A percentile compares a stretch with the other conserved stretches of the same genome.
Evolutionary conservation across 108 stramenopile genomes (phyloP).

Genomic region (Cyclotella baltica): DNA sequence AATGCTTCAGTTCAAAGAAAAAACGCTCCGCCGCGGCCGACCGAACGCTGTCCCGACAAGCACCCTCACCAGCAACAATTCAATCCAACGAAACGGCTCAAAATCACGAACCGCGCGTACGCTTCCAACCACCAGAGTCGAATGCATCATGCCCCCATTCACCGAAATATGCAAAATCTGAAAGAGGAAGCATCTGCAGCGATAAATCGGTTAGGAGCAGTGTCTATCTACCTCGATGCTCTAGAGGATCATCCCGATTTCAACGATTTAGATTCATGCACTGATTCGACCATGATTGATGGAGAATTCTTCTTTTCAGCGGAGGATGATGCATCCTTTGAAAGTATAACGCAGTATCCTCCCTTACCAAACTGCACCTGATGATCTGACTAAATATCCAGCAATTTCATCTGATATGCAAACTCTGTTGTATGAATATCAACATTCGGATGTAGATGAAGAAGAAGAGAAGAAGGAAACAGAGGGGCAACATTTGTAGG

Average conservation of each 20-base stretch:
- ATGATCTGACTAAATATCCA: constrained; percentile 15
- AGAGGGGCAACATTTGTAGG: constrained; percentile 27
- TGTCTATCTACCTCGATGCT: constrained; percentile 42
- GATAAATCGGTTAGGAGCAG: constrained; percentile 18
- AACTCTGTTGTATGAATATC: constrained; percentile 30
- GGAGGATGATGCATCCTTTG: constrained; percentile 35
- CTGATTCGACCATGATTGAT: constrained; percentile 26
- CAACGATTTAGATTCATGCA: constrained; percentile 14
- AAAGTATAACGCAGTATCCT: constrained; percentile 40
- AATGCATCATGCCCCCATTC: not conserved
- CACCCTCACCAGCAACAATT: not conserved
- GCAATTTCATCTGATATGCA: constrained; percentile 32
- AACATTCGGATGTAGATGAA: constrained; percentile 1
- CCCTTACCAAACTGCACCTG: constrained; percentile 23
- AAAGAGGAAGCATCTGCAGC: constrained; percentile 18
- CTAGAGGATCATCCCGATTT: constrained; percentile 21
- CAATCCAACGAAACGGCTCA: not conserved
- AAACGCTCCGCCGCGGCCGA: constrained; percentile 6
- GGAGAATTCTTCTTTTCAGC: constrained; percentile 44
- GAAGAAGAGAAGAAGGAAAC: constrained; percentile 11
- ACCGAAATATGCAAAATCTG: not conserved
- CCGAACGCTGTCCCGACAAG: constrained; percentile 3
- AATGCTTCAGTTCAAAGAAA: constrained; percentile 29
- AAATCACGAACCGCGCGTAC: not conserved
- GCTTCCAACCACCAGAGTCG: too few relatives aligned